Conservation (phyloP, 176 grass and related monocot genomes). For the Poa pratensis region DNA sequence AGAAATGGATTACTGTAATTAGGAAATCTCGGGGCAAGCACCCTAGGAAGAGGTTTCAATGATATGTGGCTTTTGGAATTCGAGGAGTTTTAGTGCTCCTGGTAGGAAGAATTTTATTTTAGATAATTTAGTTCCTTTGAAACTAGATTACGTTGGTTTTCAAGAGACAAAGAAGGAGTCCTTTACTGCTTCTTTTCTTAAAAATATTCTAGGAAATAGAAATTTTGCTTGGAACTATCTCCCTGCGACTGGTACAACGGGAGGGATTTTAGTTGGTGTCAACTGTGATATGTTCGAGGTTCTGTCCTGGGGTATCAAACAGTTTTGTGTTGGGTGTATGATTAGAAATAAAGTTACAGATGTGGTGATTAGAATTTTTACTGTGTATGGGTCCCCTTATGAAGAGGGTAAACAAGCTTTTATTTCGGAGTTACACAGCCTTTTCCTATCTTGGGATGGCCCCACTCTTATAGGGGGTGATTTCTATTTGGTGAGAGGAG, state of each 20-base stretch:
- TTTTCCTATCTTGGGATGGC: no score
- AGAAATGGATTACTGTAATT: no score
- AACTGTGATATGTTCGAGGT: neutral
- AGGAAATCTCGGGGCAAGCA: neutral
- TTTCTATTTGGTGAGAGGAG: no score
- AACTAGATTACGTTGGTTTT: neutral
- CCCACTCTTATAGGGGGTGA: no score
- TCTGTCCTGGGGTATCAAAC: neutral
- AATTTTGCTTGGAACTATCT: neutral
- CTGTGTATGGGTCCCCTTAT: no score
- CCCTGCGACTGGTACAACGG: neutral
- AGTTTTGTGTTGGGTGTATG: no score
- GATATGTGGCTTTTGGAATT: neutral
- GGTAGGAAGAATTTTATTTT: neutral
- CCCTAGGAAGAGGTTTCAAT: neutral
- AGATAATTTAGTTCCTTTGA: neutral
- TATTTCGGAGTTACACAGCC: no score
- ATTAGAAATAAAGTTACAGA: no score
- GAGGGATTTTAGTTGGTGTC: neutral
- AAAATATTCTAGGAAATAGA: neutral
- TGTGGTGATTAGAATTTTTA: no score
- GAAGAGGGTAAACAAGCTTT: no score
- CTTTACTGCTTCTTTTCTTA: neutral
- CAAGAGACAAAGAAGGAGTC: neutral
- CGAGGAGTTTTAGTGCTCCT: neutral